A percentile compares a stretch with the other conserved stretches of the same genome.
These are phyloP conservation scores for Schizophyllum amplum DNA, from an alignment of 1,284 basidiomycete species.

Conservation along the genomic window DNA sequence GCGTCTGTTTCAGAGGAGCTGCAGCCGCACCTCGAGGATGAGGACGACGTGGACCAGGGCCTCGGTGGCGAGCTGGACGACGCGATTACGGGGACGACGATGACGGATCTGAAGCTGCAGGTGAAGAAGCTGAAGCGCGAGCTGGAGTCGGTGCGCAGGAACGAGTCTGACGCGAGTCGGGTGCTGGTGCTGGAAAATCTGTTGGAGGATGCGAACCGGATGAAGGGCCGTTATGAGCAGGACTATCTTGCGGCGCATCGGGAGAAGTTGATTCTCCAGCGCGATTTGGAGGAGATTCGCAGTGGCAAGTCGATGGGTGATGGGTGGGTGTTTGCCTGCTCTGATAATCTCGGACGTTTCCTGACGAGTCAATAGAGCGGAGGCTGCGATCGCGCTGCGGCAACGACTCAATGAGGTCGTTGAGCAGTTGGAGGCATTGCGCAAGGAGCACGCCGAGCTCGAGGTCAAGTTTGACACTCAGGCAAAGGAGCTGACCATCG, in stretches of 20 bases:
- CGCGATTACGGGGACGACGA: constrained; percentile 77
- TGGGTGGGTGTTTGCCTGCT: constrained; percentile 44
- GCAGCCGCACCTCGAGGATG: constrained; percentile 10
- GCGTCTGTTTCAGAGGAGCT: constrained; percentile 5
- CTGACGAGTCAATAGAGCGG: constrained; percentile 42
- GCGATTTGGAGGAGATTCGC: constrained; percentile 82
- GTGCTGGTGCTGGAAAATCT: constrained; percentile 83
- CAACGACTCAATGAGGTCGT: constrained; percentile 84
- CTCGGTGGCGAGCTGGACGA: constrained; percentile 82
- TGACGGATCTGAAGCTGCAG: constrained; percentile 85
- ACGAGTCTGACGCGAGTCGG: constrained; percentile 68
- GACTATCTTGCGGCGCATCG: constrained; percentile 85
- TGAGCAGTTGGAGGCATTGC: constrained; percentile 70
- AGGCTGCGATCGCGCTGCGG: constrained; percentile 82
- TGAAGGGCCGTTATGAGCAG: constrained; percentile 83
- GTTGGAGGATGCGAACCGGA: constrained; percentile 83
- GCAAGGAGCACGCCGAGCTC: constrained; percentile 62
- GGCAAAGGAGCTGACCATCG: constrained; percentile 69
- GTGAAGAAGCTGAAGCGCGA: constrained; percentile 81
- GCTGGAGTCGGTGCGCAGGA: constrained; percentile 64
- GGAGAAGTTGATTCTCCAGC: constrained; percentile 74
- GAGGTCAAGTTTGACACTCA: constrained; percentile 65
- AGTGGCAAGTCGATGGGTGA: constrained; percentile 79
- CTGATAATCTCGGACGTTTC: neutral
- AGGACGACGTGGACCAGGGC: constrained; percentile 42